phyloP scores from a whole-genome alignment of 1,284 basidiomycete species.

The Austroboletus niveus region DNA sequence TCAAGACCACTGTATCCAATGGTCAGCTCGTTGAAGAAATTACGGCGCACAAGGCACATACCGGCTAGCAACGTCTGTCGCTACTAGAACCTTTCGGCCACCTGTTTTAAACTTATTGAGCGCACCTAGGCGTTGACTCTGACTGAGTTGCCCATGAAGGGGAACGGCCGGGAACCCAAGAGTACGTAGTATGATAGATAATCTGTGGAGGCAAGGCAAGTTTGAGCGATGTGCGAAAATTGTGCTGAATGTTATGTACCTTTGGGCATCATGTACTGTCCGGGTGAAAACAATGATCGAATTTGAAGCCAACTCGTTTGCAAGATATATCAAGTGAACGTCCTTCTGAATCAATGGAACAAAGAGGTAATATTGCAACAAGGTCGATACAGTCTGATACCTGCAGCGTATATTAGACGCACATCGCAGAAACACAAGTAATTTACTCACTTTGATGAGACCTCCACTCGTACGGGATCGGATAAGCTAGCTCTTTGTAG shows the following conservation, averaged over 20 bases:
- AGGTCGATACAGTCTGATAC: constrained; percentile 95
- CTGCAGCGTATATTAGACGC: constrained; percentile 40
- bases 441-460: constrained; percentile 79
- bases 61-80: constrained; percentile 97
- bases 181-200: constrained; percentile 87
- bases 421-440: neutral
- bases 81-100: constrained; percentile 88
- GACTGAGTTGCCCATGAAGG: constrained; percentile 92
- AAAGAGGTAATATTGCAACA: constrained; percentile 95
- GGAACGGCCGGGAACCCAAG: constrained; percentile 96
- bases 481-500: constrained; percentile 93
- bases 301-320: constrained; percentile 87
- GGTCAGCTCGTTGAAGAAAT: constrained; percentile 5
- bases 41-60: constrained; percentile 34
- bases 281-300: constrained; percentile 97
- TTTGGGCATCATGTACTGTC: constrained; percentile 92
- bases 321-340: constrained; percentile 86
- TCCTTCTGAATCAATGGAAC: constrained; percentile 95
- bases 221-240: constrained; percentile 1
- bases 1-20: constrained; percentile 74
- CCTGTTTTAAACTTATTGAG: constrained; percentile 96
- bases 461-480: constrained; percentile 95
- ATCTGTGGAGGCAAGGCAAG: constrained; percentile 39
- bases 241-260: constrained; percentile 39
- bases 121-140: constrained; percentile 93